phyloP scores from a whole-genome alignment of 2,329 filamentous ascomycete genomes.

The Nigrospora oryzae region DNA sequence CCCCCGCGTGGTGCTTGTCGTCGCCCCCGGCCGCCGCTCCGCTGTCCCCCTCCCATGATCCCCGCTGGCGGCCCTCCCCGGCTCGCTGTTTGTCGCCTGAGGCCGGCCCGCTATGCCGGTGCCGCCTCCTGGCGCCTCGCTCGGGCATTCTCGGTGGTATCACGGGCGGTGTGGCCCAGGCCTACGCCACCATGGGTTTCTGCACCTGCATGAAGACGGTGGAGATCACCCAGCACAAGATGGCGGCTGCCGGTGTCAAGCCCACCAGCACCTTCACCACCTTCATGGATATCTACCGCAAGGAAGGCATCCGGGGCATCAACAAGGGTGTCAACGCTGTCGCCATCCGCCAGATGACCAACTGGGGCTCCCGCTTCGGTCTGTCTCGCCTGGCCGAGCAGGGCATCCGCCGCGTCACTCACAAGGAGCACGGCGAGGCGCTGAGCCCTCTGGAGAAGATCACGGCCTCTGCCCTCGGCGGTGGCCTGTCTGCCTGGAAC shows the following conservation, averaged over 20 bases:
- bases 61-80: too few relatives aligned
- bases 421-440: slow-evolving; percentile 74
- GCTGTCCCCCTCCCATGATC: too few relatives aligned
- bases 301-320: slow-evolving; percentile 89
- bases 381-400: slow-evolving; percentile 85
- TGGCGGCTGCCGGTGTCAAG: slow-evolving; percentile 73
- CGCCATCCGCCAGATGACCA: slow-evolving; percentile 97
- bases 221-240: slow-evolving; percentile 98
- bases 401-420: slow-evolving; percentile 69
- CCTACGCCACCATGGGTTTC: slow-evolving; percentile 99
- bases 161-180: slow-evolving; percentile 89
- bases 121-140: too few relatives aligned
- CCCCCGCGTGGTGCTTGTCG: neutral
- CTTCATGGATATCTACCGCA: slow-evolving; percentile 94
- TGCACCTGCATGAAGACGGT: slow-evolving; percentile 99
- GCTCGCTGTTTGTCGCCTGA: slow-evolving; percentile 98
- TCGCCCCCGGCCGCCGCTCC: too few relatives aligned
- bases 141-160: slow-evolving; percentile 92
- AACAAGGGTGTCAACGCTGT: slow-evolving; percentile 99
- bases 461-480: slow-evolving; percentile 74
- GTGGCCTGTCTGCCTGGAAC: slow-evolving; percentile 96
- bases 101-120: slow-evolving; percentile 95
- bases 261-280: slow-evolving; percentile 87
- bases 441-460: slow-evolving; percentile 81
- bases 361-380: slow-evolving; percentile 97